A percentile compares a stretch with the other conserved stretches of the same genome.
phyloP scores from a whole-genome alignment of 2,329 filamentous ascomycete species.

The Fusarium cyanostomum region DNA sequence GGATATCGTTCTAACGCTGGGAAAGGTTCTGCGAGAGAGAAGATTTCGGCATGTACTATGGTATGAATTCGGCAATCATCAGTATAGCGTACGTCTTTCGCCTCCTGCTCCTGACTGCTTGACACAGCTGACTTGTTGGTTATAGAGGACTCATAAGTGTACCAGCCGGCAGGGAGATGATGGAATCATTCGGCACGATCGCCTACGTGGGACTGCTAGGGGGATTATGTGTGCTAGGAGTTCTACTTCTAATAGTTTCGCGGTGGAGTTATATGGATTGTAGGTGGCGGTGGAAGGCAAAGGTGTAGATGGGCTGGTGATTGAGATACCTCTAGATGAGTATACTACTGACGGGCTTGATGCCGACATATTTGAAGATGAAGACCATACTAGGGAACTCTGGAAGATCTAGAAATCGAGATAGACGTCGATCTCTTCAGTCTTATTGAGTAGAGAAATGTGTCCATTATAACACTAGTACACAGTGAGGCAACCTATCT shows the following conservation, averaged over 20 bases:
- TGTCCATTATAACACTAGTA: too few species aligned
- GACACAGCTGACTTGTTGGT: background rate
- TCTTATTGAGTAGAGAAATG: too few species aligned
- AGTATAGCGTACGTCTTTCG: conserved; percentile 12
- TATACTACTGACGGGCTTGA: too few species aligned
- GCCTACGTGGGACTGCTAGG: background rate
- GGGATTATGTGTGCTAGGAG: background rate
- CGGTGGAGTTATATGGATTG: background rate
- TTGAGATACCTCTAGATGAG: background rate
- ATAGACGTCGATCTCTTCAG: too few species aligned
- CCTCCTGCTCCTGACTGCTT: background rate
- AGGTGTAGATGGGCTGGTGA: background rate
- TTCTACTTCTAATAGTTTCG: background rate
- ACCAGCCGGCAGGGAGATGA: background rate
- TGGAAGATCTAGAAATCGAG: too few species aligned
- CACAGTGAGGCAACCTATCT: too few species aligned
- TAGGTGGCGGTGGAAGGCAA: background rate
- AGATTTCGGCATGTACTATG: conserved; percentile 13
- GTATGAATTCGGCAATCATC: conserved; percentile 1
- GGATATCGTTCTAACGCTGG: background rate
- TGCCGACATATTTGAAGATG: too few species aligned
- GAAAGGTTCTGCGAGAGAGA: conserved; percentile 2
- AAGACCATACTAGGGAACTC: too few species aligned
- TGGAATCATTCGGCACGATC: background rate
- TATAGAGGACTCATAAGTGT: background rate